Evolutionary conservation across 495 filamentous ascomycete genomes (phyloP).

Genomic region (Xylaria bambusicola): DNA sequence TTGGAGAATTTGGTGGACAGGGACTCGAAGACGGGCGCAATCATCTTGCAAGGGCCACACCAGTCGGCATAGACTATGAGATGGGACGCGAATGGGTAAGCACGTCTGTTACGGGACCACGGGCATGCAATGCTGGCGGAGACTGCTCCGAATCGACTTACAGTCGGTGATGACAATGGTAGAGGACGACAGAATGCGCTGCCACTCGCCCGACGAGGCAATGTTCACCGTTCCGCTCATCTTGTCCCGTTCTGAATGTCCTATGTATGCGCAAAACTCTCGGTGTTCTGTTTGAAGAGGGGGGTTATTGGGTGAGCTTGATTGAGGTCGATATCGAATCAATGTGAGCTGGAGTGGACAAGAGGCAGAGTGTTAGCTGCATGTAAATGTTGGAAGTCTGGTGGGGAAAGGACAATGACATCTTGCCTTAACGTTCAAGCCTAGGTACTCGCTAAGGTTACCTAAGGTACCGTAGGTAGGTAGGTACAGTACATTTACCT

Average conservation of each 20-base stretch:
- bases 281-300: too few relatives aligned
- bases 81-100: background rate
- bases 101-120: constrained; percentile 23
- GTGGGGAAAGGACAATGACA: constrained; percentile 11
- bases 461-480: constrained; percentile 1
- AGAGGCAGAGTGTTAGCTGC: too few relatives aligned
- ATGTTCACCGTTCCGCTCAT: constrained; percentile 37
- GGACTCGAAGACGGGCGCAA: constrained; percentile 64
- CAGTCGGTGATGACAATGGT: constrained; percentile 51
- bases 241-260: background rate
- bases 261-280: background rate
- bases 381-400: background rate
- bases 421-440: constrained; percentile 8
- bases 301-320: too few relatives aligned
- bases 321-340: too few relatives aligned
- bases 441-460: too few relatives aligned
- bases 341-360: too few relatives aligned
- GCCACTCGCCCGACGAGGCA: constrained; percentile 46
- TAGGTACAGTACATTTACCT: background rate
- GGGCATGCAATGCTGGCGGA: constrained; percentile 3
- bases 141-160: constrained; percentile 40
- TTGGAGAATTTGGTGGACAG: constrained; percentile 57
- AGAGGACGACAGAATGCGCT: constrained; percentile 42
- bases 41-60: constrained; percentile 72
- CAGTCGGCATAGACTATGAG: constrained; percentile 63